phyloP scores from a whole-genome alignment of 768 basidiomycete genomes.

The Chalciporus sphaerocephalus region DNA sequence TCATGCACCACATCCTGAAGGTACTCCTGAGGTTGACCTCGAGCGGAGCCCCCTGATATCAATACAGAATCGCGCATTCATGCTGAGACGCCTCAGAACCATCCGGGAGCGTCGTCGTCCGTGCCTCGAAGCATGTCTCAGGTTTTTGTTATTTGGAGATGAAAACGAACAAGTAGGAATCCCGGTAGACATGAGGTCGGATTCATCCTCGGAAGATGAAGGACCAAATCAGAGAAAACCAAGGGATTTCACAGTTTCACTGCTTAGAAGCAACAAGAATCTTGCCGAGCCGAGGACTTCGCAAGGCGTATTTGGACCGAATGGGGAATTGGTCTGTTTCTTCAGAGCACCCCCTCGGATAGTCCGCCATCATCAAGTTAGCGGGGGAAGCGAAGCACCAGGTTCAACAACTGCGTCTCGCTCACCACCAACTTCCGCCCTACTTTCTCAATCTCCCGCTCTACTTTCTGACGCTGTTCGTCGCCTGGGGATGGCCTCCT shows the following conservation, averaged over 20 bases:
- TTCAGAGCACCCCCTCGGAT: conserved; percentile 73
- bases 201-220: conserved; percentile 66
- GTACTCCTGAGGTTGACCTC: conserved; percentile 72
- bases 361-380: conserved; percentile 45
- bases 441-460: conserved; percentile 57
- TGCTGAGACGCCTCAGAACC: conserved; percentile 69
- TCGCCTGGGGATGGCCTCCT: conserved; percentile 57
- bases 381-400: conserved; percentile 43
- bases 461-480: conserved; percentile 71
- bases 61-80: conserved; percentile 68
- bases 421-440: conserved; percentile 20
- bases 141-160: conserved; percentile 71
- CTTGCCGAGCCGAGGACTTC: conserved; percentile 81
- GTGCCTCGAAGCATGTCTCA: conserved; percentile 78
- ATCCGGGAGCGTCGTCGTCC: conserved; percentile 73
- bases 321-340: conserved; percentile 85
- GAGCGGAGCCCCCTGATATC: conserved; percentile 82
- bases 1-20: conserved; percentile 52
- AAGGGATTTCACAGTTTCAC: conserved; percentile 49
- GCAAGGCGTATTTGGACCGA: conserved; percentile 85
- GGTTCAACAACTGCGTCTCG: conserved; percentile 34
- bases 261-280: conserved; percentile 67
- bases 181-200: conserved; percentile 44
- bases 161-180: conserved; percentile 49
- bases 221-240: conserved; percentile 34